A percentile compares a stretch with the other conserved stretches of the same genome.
Conservation (phyloP, 1,284 basidiomycete species). For the Cryptococcus hybrid region DNA sequence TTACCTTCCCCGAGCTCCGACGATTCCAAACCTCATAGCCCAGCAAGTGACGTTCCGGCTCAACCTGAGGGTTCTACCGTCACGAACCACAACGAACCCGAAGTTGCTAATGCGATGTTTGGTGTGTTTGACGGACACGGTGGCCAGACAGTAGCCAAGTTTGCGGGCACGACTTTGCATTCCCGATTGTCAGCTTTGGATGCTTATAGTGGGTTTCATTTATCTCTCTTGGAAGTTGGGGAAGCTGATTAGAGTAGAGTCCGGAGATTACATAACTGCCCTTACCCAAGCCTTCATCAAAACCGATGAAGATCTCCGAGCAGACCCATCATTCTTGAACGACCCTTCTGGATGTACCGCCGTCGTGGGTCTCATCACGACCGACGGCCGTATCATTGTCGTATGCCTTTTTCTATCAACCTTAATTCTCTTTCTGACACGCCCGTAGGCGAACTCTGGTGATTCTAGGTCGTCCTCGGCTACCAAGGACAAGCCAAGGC, state of each 20-base stretch:
- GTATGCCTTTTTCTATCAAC: constrained; percentile 56
- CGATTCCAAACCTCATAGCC: constrained; percentile 4
- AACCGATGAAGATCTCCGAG: constrained; percentile 90
- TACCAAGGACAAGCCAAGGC: constrained; percentile 81
- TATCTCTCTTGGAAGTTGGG: not conserved
- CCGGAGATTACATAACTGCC: constrained; percentile 69
- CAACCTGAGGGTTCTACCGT: constrained; percentile 48
- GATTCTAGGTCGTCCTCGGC: constrained; percentile 94
- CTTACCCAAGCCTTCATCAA: constrained; percentile 88
- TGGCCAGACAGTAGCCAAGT: constrained; percentile 85
- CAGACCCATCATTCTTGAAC: constrained; percentile 78
- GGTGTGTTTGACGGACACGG: constrained; percentile 99
- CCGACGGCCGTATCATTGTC: constrained; percentile 1
- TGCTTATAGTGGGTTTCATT: constrained; percentile 58
- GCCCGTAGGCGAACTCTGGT: constrained; percentile 85
- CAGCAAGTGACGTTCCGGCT: constrained; percentile 53
- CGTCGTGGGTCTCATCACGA: constrained; percentile 67
- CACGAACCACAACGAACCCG: constrained; percentile 52
- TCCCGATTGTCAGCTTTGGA: constrained; percentile 72
- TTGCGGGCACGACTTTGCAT: constrained; percentile 86
- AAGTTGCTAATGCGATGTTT: constrained; percentile 64
- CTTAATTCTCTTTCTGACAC: too few species aligned
- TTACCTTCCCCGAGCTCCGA: constrained; percentile 41
- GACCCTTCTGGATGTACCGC: constrained; percentile 98
- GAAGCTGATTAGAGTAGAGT: constrained; percentile 10